Conservation (phyloP, 495 filamentous ascomycete genomes). For the Daldinia vernicosa region DNA sequence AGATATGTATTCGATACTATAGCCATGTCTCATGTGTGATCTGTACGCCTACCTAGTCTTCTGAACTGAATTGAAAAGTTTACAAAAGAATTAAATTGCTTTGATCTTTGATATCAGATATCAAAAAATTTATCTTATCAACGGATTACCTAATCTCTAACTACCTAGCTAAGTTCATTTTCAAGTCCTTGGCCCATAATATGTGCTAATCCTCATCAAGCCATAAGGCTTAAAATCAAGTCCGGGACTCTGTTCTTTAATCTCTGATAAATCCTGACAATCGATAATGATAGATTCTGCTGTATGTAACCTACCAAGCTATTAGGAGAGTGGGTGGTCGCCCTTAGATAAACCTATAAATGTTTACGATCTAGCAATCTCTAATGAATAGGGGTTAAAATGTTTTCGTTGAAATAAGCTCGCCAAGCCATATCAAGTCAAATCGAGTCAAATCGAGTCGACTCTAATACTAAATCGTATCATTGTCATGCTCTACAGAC, state of each 20-base stretch:
- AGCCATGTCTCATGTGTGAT: too few relatives aligned
- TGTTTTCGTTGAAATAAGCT: constrained; percentile 13
- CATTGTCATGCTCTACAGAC: constrained; percentile 33
- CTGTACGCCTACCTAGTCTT: too few relatives aligned
- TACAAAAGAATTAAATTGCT: too few relatives aligned
- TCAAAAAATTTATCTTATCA: background rate
- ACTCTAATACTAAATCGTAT: constrained; percentile 41
- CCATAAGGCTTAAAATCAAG: background rate
- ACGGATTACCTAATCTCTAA: background rate
- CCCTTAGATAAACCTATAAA: background rate
- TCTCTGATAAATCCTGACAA: background rate
- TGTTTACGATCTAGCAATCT: background rate
- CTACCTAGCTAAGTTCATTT: background rate
- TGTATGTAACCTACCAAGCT: too few relatives aligned
- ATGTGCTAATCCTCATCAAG: background rate
- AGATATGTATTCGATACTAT: too few relatives aligned
- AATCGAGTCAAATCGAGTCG: constrained; percentile 10
- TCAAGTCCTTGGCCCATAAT: background rate
- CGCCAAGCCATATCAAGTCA: constrained; percentile 27
- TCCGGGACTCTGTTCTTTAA: background rate
- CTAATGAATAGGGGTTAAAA: constrained; percentile 11
- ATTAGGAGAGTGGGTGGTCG: too few relatives aligned
- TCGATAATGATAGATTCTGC: background rate
- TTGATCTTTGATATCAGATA: too few relatives aligned
- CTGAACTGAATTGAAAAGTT: too few relatives aligned